These are phyloP conservation scores for Dovyalis caffra DNA, from an alignment of 345 rosid species.

Conservation along the genomic window DNA sequence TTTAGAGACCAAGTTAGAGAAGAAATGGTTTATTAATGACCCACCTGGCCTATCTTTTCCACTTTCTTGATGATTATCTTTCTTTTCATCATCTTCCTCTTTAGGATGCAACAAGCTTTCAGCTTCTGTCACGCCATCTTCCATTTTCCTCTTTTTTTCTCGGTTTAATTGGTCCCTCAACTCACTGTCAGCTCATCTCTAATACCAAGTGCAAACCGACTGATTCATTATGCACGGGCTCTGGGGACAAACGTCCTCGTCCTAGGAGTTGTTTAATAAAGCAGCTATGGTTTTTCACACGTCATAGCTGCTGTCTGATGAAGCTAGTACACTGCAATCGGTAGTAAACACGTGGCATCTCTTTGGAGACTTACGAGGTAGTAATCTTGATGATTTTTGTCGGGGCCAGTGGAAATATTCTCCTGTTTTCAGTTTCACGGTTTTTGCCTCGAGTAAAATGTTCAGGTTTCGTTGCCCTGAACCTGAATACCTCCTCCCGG, in stretches of 20 bases:
- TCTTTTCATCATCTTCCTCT: not conserved
- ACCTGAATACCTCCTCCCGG: too few species aligned
- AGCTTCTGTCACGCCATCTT: conserved; percentile 43
- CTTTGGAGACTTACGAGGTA: not conserved
- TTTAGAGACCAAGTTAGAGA: conserved; percentile 28
- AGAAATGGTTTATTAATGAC: conserved; percentile 15
- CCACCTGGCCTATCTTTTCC: conserved; percentile 8
- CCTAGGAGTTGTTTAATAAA: not conserved
- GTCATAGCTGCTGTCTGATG: conserved; percentile 16
- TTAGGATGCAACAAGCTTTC: conserved; percentile 30
- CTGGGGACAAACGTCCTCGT: conserved; percentile 5
- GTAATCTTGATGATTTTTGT: not conserved
- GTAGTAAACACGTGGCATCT: not conserved
- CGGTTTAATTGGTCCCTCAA: not conserved
- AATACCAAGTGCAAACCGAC: not conserved
- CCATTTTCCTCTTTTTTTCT: conserved; percentile 29
- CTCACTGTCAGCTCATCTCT: not conserved
- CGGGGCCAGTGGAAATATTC: conserved; percentile 1
- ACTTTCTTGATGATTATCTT: conserved; percentile 12
- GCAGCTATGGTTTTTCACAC: conserved; percentile 20
- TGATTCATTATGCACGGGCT: not conserved
- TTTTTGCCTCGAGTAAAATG: not conserved
- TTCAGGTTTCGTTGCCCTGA: too few species aligned
- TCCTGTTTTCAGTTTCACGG: not conserved
- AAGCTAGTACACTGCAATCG: not conserved